These are phyloP conservation scores for Ascoidea rubescens DNA, from an alignment of 805 yeast genomes.

Conservation along the genomic window DNA sequence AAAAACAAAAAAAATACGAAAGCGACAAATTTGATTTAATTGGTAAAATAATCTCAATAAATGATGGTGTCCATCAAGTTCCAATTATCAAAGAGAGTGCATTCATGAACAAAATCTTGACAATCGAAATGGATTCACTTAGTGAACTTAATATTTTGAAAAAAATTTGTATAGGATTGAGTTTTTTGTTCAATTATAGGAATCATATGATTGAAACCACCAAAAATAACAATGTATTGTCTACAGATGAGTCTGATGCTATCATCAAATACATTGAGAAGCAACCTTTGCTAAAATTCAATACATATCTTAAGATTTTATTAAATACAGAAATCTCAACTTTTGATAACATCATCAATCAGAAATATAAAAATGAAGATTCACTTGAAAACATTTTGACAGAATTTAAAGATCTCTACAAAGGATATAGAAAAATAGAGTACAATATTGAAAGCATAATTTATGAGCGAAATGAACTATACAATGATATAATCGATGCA, in stretches of 20 bases:
- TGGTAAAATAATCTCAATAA: not conserved
- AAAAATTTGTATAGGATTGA: conserved; percentile 1
- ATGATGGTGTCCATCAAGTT: not conserved
- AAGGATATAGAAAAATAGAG: not conserved
- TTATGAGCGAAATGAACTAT: not conserved
- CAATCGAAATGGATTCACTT: not conserved
- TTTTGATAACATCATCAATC: conserved; percentile 1
- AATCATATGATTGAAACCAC: not conserved
- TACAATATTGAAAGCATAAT: not conserved
- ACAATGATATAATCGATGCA: not conserved
- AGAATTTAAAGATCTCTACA: not conserved
- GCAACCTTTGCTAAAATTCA: conserved; percentile 1
- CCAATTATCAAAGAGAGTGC: not conserved
- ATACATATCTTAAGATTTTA: not conserved
- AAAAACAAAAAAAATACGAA: not conserved
- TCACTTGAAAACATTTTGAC: not conserved
- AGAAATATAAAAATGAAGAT: not conserved
- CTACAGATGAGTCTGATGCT: not conserved
- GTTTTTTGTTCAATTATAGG: not conserved
- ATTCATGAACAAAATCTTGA: not conserved
- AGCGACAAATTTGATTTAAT: not conserved
- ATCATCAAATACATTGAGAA: not conserved
- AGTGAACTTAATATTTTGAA: not conserved
- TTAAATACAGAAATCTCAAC: not conserved
- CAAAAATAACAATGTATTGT: not conserved